phyloP scores from a whole-genome alignment of 345 rosid genomes.

The Punica granatum region DNA sequence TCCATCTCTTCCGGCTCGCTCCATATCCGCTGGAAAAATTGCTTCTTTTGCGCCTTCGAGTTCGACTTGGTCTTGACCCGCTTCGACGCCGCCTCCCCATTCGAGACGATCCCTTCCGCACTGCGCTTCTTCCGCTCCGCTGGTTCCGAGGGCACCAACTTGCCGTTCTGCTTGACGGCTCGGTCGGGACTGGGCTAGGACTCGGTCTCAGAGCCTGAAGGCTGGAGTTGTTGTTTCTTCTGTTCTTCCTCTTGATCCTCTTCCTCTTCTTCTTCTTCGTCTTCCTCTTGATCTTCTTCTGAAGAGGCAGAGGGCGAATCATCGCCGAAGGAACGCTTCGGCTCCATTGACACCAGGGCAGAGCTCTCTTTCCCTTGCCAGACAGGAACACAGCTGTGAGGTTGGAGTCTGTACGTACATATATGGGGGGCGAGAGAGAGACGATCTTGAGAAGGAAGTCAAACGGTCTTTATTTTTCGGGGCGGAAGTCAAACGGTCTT shows the following conservation, averaged over 20 bases:
- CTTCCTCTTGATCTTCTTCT: no score
- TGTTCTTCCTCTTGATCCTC: no score
- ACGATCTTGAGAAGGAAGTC: no score
- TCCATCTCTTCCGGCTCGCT: constrained; percentile 9
- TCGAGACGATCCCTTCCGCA: no score
- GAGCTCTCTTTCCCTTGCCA: no score
- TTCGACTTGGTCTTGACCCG: background rate
- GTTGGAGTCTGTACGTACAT: no score
- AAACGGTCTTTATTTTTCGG: no score
- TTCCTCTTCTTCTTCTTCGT: no score
- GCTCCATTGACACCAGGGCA: background rate
- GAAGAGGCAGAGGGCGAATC: background rate
- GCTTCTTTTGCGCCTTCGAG: background rate
- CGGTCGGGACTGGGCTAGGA: background rate
- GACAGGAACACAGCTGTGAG: no score
- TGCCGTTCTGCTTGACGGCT: background rate
- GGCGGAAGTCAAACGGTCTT: no score
- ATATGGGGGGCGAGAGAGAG: no score
- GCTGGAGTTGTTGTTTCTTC: background rate
- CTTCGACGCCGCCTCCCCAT: background rate
- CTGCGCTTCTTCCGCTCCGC: background rate
- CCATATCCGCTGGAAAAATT: constrained; percentile 3
- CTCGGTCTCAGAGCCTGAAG: constrained; percentile 2
- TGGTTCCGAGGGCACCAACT: background rate
- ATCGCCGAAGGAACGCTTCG: background rate